Percentiles rank a stretch among this genome's conserved stretches.
Conservation (phyloP, 2,329 filamentous ascomycete genomes). For the Plenodomus tracheiphilus region DNA sequence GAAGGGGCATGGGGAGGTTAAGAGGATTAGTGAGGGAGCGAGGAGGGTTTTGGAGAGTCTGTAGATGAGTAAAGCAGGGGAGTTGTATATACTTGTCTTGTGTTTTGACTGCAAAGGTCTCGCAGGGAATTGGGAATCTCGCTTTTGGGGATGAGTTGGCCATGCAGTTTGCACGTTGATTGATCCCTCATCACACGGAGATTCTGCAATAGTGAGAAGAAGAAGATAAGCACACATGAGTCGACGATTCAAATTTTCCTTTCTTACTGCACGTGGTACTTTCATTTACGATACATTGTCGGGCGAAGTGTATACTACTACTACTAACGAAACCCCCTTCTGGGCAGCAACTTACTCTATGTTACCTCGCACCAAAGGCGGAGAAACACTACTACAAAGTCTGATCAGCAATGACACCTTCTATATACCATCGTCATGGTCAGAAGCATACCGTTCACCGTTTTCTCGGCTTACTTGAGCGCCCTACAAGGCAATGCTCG, state of each 20-base stretch:
- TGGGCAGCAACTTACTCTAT: not conserved
- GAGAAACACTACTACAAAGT: not conserved
- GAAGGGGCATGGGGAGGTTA: slow-evolving; percentile 52
- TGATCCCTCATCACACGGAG: too few species aligned
- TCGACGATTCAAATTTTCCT: too few species aligned
- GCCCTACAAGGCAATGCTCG: not conserved
- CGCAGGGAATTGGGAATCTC: too few species aligned
- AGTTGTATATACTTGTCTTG: too few species aligned
- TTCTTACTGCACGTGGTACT: too few species aligned
- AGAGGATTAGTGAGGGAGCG: slow-evolving; percentile 53
- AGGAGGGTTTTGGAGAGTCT: slow-evolving; percentile 50
- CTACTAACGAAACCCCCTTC: not conserved
- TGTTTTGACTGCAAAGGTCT: too few species aligned
- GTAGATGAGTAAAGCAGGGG: not conserved
- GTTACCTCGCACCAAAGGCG: not conserved
- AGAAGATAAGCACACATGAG: too few species aligned
- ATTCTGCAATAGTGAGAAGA: too few species aligned
- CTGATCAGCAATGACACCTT: not conserved
- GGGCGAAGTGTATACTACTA: too few species aligned
- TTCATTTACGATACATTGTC: too few species aligned
- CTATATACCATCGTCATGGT: not conserved
- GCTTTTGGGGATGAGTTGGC: too few species aligned
- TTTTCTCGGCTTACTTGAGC: not conserved
- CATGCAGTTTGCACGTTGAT: too few species aligned
- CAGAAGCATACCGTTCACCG: not conserved